These are phyloP conservation scores for Akanthomyces uredinophilus DNA, from an alignment of 2,329 filamentous ascomycete species.

Conservation along the genomic window DNA sequence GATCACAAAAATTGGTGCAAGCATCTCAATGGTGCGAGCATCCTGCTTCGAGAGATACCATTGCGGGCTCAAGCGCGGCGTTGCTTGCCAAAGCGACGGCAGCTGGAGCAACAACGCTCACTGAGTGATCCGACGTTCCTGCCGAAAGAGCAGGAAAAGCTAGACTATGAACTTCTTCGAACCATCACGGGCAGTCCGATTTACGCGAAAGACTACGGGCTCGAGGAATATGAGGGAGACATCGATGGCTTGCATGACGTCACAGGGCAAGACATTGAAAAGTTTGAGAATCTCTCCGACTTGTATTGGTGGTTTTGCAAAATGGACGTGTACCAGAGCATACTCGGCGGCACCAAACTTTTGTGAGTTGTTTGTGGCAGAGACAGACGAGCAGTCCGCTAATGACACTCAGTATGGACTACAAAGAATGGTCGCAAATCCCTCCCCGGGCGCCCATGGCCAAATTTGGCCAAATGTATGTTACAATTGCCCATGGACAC, in stretches of 20 bases:
- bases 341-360: slow-evolving; percentile 77
- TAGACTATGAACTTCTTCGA: slow-evolving; percentile 38
- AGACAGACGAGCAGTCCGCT: not conserved
- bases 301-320: slow-evolving; percentile 95
- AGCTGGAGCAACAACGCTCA: slow-evolving; percentile 16
- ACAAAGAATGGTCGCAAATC: slow-evolving; percentile 76
- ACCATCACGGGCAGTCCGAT: slow-evolving; percentile 37
- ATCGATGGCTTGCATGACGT: slow-evolving; percentile 20
- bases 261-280: slow-evolving; percentile 64
- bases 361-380: slow-evolving; percentile 58
- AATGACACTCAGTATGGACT: slow-evolving; percentile 60
- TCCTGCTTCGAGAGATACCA: slow-evolving; percentile 78
- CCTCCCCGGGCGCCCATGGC: slow-evolving; percentile 79
- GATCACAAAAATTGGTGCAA: slow-evolving; percentile 96
- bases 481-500: not conserved
- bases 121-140: slow-evolving; percentile 1
- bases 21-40: slow-evolving; percentile 78
- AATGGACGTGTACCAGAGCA: slow-evolving; percentile 87
- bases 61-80: slow-evolving; percentile 67
- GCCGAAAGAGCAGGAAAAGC: slow-evolving; percentile 30
- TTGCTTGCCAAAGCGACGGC: slow-evolving; percentile 58
- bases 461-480: slow-evolving; percentile 65
- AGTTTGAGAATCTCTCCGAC: slow-evolving; percentile 76
- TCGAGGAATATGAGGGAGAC: slow-evolving; percentile 25
- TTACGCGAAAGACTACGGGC: slow-evolving; percentile 33